Evolutionary conservation across 176 grass and related monocot species (phyloP).

Genomic region (Aechmea fasciata): DNA sequence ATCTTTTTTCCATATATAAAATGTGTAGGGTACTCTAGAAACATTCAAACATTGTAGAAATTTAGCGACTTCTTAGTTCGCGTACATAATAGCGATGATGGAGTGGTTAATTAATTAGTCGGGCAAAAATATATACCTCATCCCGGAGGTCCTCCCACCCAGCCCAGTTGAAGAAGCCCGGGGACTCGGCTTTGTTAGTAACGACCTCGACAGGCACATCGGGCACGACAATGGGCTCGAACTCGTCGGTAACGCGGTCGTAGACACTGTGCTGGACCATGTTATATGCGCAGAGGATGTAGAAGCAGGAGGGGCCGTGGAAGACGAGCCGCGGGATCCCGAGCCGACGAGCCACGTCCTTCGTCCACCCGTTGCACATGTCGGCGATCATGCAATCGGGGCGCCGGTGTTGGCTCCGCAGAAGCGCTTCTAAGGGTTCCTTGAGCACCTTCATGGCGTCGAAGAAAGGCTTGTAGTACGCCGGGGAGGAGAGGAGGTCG

Average conservation of each 20-base stretch:
- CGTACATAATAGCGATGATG: too few relatives aligned
- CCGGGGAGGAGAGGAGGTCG: slow-evolving; percentile 8
- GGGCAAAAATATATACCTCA: too few relatives aligned
- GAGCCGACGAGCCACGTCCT: slow-evolving; percentile 28
- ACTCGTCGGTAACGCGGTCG: slow-evolving; percentile 9
- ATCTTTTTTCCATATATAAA: too few relatives aligned
- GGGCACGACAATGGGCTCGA: slow-evolving; percentile 29
- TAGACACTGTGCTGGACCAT: slow-evolving; percentile 30
- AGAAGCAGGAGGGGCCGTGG: slow-evolving; percentile 40
- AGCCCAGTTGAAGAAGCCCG: slow-evolving; percentile 7
- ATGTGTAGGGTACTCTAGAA: too few relatives aligned
- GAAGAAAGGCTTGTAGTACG: slow-evolving; percentile 25
- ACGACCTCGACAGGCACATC: slow-evolving; percentile 26
- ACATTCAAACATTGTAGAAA: too few relatives aligned
- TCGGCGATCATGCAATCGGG: slow-evolving; percentile 45
- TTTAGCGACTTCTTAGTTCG: too few relatives aligned
- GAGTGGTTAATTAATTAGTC: too few relatives aligned
- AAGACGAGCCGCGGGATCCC: slow-evolving; percentile 32
- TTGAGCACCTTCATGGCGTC: slow-evolving; percentile 14
- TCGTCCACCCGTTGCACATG: slow-evolving; percentile 44
- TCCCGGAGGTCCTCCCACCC: background rate
- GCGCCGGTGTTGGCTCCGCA: background rate
- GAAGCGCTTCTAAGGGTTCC: slow-evolving; percentile 26
- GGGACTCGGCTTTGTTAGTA: slow-evolving; percentile 31
- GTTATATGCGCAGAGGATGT: slow-evolving; percentile 25